Base-by-base conservation (phyloP, 192 early-diverging fungal species). In the Coemansia sp. region DNA sequence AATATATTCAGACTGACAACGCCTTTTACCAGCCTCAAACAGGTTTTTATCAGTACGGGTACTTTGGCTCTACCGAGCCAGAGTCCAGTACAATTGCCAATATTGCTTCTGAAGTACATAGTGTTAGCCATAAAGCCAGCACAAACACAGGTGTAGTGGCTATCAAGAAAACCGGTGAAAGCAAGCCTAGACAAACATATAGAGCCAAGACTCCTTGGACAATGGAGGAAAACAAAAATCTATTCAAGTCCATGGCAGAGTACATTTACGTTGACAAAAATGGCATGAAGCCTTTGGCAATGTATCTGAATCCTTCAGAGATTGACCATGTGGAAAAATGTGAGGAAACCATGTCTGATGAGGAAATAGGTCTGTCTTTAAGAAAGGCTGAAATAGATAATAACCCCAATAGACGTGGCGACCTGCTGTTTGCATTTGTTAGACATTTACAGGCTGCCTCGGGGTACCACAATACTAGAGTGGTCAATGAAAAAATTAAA, bases 401-500 rank as follows among this genome's bases (percentile, higher is more conserved):
- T 3, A 80, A 75, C 10, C 72, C 72, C 2, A 75, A 63, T 57
- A 51, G 77, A 4, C 38, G 69, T 2, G 10, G 63, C 14, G 72
- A 80, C 69, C 60, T 75, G 14, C 36, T 80, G 5, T 75, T 75
- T 32, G 55, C 36, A 4, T 73, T 71, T 7, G 51, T 80, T 3
- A 69, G 77, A 5, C 77, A 80, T 45, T 58, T 80, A 59, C 77
- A 80, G 60, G 20, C 49, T 4, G 65, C 73, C 0, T 80, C 77
- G 17, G 77, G 72, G 0, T 50, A 69, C 51, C 69, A 68, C 30
- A 57, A 31, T 2, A 64, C 73, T 0, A 48, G 77, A 0, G 77
- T 72, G 7, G 77, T 80, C 1, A 80, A 72, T 30, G 77, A 80
- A 40, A 80, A 80, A 54, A 69, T 66, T n/a, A 80, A 80, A 34